A percentile compares a stretch with the other conserved stretches of the same genome.
These are phyloP conservation scores for Blastobotrys apis DNA, from an alignment of 1,139 yeast genomes.

Conservation along the genomic window DNA sequence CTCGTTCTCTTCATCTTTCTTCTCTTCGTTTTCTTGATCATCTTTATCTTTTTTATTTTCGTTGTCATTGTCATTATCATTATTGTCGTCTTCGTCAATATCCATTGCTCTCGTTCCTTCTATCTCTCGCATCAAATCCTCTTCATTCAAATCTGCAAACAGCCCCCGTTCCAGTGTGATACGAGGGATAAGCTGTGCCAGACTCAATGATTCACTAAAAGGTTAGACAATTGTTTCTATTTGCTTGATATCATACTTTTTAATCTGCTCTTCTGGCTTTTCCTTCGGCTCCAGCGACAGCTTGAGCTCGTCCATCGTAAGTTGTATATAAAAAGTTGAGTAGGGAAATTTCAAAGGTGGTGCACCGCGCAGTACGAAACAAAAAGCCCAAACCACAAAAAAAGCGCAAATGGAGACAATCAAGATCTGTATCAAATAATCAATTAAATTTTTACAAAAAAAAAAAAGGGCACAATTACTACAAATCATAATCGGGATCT, in stretches of 20 bases:
- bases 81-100: constrained; percentile 6
- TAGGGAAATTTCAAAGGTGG: neutral
- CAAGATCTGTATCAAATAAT: no score
- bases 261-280: constrained; percentile 9
- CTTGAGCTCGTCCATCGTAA: constrained; percentile 10
- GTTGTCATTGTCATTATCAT: constrained; percentile 11
- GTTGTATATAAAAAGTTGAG: neutral
- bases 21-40: constrained; percentile 10
- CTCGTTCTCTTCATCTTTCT: constrained; percentile 12
- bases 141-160: constrained; percentile 53
- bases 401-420: no score
- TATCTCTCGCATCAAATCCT: constrained; percentile 46
- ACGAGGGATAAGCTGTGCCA: constrained; percentile 42
- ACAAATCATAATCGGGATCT: constrained; percentile 40
- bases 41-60: constrained; percentile 17
- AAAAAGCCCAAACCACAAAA: no score
- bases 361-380: constrained; percentile 1
- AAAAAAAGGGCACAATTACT: constrained; percentile 6
- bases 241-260: neutral
- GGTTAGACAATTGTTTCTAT: neutral
- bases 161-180: constrained; percentile 47
- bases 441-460: no score
- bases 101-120: constrained; percentile 32
- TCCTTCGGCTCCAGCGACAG: constrained; percentile 13
- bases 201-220: constrained; percentile 16